Evolutionary conservation across 163 green algal genomes (phyloP).

Genomic region (Scenedesmus sp.): DNA sequence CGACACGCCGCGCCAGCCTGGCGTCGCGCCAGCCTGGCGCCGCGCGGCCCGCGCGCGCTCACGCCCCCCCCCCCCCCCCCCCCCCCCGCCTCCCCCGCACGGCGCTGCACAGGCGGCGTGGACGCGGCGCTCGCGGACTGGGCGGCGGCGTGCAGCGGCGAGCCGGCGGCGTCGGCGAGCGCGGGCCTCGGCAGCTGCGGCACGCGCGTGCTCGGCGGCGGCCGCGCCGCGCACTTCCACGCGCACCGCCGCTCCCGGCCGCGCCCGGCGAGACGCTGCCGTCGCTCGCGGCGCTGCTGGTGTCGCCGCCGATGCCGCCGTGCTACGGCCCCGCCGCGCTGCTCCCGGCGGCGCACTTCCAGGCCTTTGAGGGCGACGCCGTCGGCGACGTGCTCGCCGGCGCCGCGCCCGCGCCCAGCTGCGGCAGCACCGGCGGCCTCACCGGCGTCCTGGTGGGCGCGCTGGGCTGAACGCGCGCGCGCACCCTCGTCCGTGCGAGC

Average conservation of each 20-base stretch:
- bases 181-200: not conserved
- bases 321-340: not conserved
- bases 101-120: constrained; percentile 9
- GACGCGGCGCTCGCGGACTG: constrained; percentile 37
- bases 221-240: too few relatives aligned
- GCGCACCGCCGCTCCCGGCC: too few relatives aligned
- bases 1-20: too few relatives aligned
- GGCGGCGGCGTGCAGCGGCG: constrained; percentile 13
- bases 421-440: constrained; percentile 12
- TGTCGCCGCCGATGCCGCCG: too few relatives aligned
- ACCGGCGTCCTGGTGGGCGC: constrained; percentile 17
- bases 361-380: constrained; percentile 15
- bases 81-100: too few relatives aligned
- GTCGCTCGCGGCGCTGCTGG: not conserved
- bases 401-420: constrained; percentile 22
- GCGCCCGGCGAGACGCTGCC: not conserved
- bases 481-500: too few relatives aligned
- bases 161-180: not conserved
- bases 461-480: too few relatives aligned
- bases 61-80: too few relatives aligned
- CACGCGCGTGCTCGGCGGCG: not conserved
- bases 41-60: too few relatives aligned
- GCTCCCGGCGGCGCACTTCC: not conserved
- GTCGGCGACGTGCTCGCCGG: constrained; percentile 36
- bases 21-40: too few relatives aligned